These are phyloP conservation scores for Orychophragmus violaceus DNA, from an alignment of 345 rosid genomes.

Conservation along the genomic window DNA sequence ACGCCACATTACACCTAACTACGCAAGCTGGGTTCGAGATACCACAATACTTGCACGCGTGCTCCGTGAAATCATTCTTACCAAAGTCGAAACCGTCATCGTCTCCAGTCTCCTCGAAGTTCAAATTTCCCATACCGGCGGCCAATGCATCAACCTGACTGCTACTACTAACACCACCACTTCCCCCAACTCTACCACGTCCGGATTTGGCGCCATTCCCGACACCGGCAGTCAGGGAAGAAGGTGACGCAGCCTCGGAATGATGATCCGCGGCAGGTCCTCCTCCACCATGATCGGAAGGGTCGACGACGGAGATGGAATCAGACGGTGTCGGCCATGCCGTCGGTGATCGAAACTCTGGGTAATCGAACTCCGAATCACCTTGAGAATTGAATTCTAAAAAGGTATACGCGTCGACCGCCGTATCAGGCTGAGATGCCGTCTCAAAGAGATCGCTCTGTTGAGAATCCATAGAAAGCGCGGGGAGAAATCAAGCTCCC, in stretches of 20 bases:
- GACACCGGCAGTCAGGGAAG: slow-evolving; percentile 45
- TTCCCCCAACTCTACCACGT: slow-evolving; percentile 36
- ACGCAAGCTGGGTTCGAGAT: slow-evolving; percentile 98
- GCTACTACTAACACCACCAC: slow-evolving; percentile 31
- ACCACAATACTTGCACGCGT: slow-evolving; percentile 94
- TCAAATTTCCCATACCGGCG: slow-evolving; percentile 71
- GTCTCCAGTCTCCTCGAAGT: slow-evolving; percentile 94
- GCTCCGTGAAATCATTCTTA: slow-evolving; percentile 81
- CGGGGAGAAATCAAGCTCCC: slow-evolving; percentile 23
- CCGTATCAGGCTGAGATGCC: slow-evolving; percentile 91
- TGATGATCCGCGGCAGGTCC: slow-evolving; percentile 39
- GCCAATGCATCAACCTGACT: slow-evolving; percentile 68
- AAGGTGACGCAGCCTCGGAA: slow-evolving; percentile 45
- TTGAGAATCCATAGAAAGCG: slow-evolving; percentile 63
- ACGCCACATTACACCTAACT: slow-evolving; percentile 94
- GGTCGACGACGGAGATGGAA: slow-evolving; percentile 45
- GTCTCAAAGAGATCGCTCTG: slow-evolving; percentile 69
- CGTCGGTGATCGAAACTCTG: slow-evolving; percentile 71
- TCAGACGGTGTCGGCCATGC: slow-evolving; percentile 95
- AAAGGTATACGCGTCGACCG: slow-evolving; percentile 78
- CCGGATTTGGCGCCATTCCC: slow-evolving; percentile 35
- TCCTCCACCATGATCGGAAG: slow-evolving; percentile 32
- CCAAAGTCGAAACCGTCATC: slow-evolving; percentile 71
- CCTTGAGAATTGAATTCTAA: slow-evolving; percentile 95
- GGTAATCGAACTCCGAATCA: slow-evolving; percentile 91